Conservation (phyloP, 106 monocot genomes). For the Platanthera zijinensis region DNA sequence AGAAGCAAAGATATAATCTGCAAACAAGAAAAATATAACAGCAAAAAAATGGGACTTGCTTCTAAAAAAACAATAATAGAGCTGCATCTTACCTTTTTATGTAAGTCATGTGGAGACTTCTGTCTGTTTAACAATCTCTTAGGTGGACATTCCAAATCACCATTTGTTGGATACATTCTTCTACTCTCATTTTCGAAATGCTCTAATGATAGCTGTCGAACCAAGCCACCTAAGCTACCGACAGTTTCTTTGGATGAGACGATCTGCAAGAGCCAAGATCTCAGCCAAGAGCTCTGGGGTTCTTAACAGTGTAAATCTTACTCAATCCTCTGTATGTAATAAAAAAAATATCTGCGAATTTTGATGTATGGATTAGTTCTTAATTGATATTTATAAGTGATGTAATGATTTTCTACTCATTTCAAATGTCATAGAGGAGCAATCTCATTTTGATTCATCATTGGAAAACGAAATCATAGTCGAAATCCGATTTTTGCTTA, state of each 20-base stretch:
- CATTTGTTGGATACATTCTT: slow-evolving; percentile 87
- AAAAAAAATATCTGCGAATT: too few relatives aligned
- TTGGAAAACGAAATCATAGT: too few relatives aligned
- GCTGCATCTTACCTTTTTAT: slow-evolving; percentile 54
- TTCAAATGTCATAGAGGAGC: too few relatives aligned
- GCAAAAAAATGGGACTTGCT: neutral
- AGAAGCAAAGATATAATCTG: slow-evolving; percentile 88
- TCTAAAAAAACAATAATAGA: slow-evolving; percentile 10
- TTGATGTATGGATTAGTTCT: too few relatives aligned
- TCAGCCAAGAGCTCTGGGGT: too few relatives aligned
- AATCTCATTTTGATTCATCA: too few relatives aligned
- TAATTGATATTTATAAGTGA: too few relatives aligned
- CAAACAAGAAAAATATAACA: slow-evolving; percentile 11
- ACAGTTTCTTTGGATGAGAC: slow-evolving; percentile 93
- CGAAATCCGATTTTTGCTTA: too few relatives aligned
- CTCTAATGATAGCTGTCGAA: slow-evolving; percentile 88
- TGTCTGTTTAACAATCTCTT: slow-evolving; percentile 73
- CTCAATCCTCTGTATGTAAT: too few relatives aligned
- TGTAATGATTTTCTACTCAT: too few relatives aligned
- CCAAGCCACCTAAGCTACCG: slow-evolving; percentile 76
- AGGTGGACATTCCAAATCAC: slow-evolving; percentile 42
- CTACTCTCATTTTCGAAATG: slow-evolving; percentile 99
- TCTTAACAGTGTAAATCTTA: too few relatives aligned
- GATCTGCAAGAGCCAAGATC: too few relatives aligned
- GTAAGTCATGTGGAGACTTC: slow-evolving; percentile 81